Conservation (phyloP, 257 asterid species). For the Phtheirospermum japonicum region DNA sequence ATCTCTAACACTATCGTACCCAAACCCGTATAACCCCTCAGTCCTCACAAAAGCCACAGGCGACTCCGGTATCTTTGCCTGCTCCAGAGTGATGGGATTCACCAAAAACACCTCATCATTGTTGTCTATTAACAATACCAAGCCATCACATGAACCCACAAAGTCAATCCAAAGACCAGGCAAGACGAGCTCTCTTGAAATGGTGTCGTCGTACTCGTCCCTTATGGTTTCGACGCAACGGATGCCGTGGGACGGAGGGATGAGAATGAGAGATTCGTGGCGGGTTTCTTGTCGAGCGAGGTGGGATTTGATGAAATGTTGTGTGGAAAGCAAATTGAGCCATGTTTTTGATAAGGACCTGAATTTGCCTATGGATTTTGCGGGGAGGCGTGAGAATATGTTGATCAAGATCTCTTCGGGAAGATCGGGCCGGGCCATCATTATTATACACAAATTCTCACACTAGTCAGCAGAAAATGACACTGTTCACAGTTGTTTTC, state of each 20-base stretch:
- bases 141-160: neutral
- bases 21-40: constrained; percentile 42
- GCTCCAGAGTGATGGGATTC: constrained; percentile 23
- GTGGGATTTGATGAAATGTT: constrained; percentile 21
- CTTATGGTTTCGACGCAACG: neutral
- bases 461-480: too few species aligned
- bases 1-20: constrained; percentile 36
- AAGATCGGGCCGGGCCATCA: neutral
- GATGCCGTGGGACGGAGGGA: neutral
- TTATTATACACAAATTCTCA: neutral
- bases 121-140: neutral
- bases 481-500: too few species aligned
- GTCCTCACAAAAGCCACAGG: constrained; percentile 23
- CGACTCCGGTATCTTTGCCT: constrained; percentile 21
- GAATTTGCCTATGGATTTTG: constrained; percentile 11
- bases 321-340: constrained; percentile 12
- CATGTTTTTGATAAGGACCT: constrained; percentile 18
- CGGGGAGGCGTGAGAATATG: constrained; percentile 13
- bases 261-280: constrained; percentile 13
- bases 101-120: constrained; percentile 14
- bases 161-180: neutral
- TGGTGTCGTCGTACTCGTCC: neutral
- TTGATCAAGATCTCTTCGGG: constrained; percentile 19
- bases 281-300: neutral
- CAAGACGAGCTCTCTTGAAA: neutral